phyloP scores from a whole-genome alignment of 306 rosid genomes.

The Potentilla sterilis region DNA sequence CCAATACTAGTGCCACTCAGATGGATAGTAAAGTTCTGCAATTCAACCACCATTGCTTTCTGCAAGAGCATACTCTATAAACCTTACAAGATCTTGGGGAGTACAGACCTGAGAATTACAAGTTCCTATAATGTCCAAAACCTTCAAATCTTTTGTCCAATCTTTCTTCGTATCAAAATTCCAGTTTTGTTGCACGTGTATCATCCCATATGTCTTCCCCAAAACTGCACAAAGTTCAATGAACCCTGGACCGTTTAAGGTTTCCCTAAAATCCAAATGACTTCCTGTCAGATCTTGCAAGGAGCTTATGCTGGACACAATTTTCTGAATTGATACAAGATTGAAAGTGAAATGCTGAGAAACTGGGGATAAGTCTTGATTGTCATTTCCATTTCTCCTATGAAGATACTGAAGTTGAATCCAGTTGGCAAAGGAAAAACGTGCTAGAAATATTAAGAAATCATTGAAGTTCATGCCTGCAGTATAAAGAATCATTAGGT shows the following conservation, averaged over 20 bases:
- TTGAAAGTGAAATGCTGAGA: conserved; percentile 54
- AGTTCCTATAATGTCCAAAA: conserved; percentile 34
- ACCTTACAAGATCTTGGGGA: conserved; percentile 58
- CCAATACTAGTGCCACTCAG: conserved; percentile 4
- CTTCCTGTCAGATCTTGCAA: conserved; percentile 50
- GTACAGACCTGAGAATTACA: conserved; percentile 38
- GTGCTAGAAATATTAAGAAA: conserved; percentile 58
- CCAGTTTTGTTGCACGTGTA: conserved; percentile 35
- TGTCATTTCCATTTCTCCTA: conserved; percentile 28
- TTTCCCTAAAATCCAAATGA: conserved; percentile 49
- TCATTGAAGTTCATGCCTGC: conserved; percentile 91
- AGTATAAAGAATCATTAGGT: conserved; percentile 27
- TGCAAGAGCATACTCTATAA: conserved; percentile 35
- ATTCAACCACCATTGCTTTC: conserved; percentile 20
- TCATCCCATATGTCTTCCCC: conserved; percentile 43
- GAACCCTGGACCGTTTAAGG: conserved; percentile 50
- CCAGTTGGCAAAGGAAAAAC: conserved; percentile 55
- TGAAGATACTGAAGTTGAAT: conserved; percentile 40
- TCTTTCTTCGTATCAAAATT: conserved; percentile 27
- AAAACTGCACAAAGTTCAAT: conserved; percentile 40
- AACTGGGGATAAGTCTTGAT: conserved; percentile 28
- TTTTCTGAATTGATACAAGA: conserved; percentile 45
- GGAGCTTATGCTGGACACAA: conserved; percentile 44
- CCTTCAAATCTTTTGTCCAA: conserved; percentile 37
- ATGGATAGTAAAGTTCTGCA: conserved; percentile 11